phyloP scores from a whole-genome alignment of 768 basidiomycete genomes.

The Tulasnella sp. region DNA sequence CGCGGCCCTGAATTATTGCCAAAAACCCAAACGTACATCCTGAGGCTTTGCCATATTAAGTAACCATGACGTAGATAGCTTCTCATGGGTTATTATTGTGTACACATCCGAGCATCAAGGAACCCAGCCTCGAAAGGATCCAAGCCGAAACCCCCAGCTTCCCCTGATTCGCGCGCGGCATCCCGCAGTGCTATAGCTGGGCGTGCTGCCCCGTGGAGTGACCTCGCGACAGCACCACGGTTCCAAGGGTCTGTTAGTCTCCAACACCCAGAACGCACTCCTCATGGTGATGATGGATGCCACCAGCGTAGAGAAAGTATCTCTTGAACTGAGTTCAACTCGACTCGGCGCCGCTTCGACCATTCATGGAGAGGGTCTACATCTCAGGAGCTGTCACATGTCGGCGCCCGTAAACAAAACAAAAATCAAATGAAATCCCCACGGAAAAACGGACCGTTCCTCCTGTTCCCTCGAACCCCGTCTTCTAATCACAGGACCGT shows the following conservation, averaged over 20 bases:
- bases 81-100: background rate
- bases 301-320: background rate
- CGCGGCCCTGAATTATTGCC: background rate
- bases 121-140: background rate
- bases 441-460: background rate
- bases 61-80: background rate
- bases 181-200: background rate
- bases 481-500: background rate
- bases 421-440: background rate
- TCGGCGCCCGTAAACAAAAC: background rate
- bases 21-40: background rate
- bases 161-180: background rate
- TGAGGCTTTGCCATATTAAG: too few species aligned
- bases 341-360: background rate
- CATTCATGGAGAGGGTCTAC: background rate
- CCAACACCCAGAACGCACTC: background rate
- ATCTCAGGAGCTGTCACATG: background rate
- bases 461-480: background rate
- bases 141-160: background rate
- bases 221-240: background rate
- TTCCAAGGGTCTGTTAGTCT: background rate
- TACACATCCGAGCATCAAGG: background rate
- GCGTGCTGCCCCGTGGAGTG: background rate
- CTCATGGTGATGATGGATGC: background rate
- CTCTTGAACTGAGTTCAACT: background rate